phyloP scores from a whole-genome alignment of 352 stramenopile species.

The Globisporangium yorkense region DNA sequence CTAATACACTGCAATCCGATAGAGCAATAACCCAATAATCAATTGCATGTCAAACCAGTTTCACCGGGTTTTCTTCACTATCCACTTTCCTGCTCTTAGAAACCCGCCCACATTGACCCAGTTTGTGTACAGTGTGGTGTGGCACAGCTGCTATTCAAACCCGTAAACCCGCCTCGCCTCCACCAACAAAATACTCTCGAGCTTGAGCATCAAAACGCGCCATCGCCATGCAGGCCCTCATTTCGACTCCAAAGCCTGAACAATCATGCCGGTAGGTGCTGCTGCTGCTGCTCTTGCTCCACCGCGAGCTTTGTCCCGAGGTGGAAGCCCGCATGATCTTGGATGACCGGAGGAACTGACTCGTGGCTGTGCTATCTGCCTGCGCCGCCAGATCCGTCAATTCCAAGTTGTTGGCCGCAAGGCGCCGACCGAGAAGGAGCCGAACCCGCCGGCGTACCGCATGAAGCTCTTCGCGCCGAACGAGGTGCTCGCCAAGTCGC shows the following conservation, averaged over 20 bases:
- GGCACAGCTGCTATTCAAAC: background rate
- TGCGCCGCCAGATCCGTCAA: slow-evolving; percentile 91
- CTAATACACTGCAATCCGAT: too few relatives aligned
- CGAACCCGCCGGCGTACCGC: slow-evolving; percentile 98
- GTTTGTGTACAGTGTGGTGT: background rate
- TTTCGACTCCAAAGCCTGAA: slow-evolving; percentile 21
- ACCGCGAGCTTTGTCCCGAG: background rate
- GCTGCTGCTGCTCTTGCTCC: background rate
- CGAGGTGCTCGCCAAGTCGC: slow-evolving; percentile 97
- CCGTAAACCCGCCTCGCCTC: background rate
- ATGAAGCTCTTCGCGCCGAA: slow-evolving; percentile 98
- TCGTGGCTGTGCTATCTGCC: background rate
- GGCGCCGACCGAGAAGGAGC: slow-evolving; percentile 95
- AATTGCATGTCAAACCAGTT: background rate
- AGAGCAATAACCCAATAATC: background rate
- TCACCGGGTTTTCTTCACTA: background rate
- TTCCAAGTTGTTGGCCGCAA: slow-evolving; percentile 99
- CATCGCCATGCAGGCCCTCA: background rate
- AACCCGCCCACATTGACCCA: background rate
- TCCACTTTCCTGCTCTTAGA: background rate
- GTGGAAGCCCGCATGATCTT: background rate
- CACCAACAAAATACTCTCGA: background rate
- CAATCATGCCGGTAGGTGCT: slow-evolving; percentile 14
- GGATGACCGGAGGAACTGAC: background rate
- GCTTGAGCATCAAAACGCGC: background rate